Evolutionary conservation across 768 basidiomycete species (phyloP).

Genomic region (Psilocybe azurescens): DNA sequence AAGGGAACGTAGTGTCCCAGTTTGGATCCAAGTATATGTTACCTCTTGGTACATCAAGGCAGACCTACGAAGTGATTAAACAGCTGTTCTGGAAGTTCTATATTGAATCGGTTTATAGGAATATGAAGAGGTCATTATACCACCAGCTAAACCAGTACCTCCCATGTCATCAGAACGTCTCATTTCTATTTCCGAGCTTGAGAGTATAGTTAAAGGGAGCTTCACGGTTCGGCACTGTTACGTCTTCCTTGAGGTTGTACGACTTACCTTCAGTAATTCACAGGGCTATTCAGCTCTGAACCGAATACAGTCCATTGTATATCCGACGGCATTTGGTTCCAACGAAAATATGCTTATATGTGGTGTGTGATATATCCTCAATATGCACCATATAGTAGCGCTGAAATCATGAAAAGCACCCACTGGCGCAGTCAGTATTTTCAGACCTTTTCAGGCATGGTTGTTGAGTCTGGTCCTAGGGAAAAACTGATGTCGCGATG

Average conservation of each 20-base stretch:
- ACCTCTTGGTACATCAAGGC: conserved; percentile 80
- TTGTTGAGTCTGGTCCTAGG: conserved; percentile 50
- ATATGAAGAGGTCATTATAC: conserved; percentile 89
- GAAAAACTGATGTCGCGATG: conserved; percentile 99
- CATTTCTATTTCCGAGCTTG: conserved; percentile 74
- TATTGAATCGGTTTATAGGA: conserved; percentile 47
- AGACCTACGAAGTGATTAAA: conserved; percentile 62
- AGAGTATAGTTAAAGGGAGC: conserved; percentile 77
- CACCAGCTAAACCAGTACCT: conserved; percentile 82
- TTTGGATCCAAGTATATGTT: conserved; percentile 80
- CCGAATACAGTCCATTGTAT: conserved; percentile 94
- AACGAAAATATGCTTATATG: conserved; percentile 97
- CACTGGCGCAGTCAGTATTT: conserved; percentile 88
- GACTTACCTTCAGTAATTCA: not conserved
- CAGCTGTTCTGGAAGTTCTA: conserved; percentile 10
- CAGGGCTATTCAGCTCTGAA: conserved; percentile 90
- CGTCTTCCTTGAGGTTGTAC: not conserved
- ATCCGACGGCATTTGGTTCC: conserved; percentile 89
- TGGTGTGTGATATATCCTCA: conserved; percentile 50
- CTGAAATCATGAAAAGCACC: conserved; percentile 62
- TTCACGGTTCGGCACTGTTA: conserved; percentile 64
- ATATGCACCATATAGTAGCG: conserved; percentile 4
- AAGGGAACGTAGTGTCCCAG: conserved; percentile 72
- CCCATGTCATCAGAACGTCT: conserved; percentile 73
- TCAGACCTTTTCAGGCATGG: not conserved